Base-by-base conservation (phyloP, 2,329 filamentous ascomycete genomes). In the Aspergillus udagawae region DNA sequence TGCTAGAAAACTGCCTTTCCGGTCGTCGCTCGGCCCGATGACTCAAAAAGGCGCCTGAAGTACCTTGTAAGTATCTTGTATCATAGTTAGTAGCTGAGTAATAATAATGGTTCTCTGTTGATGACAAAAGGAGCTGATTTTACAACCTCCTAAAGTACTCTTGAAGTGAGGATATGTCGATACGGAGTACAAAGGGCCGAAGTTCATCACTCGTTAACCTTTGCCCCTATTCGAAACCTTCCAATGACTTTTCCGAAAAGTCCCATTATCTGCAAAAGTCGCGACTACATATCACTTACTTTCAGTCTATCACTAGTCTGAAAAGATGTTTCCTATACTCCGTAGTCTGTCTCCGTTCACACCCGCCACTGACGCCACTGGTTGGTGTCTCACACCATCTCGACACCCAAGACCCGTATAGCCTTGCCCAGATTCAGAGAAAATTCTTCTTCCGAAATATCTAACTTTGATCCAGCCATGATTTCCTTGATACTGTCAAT, bases 281-380 rank as follows among this genome's bases (percentile, higher is more conserved):
- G 5, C 14, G 14, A n/a, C 14, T 38, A 38, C 32, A 38, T 38
- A 38, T 17, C 6, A 17, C 32, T 38, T 38, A 38, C 14, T 29
- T 29, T 4, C 28, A 29, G 28, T 29, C 28, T 35, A 14, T 35
- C 32, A 17, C 47, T 28, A 28, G 51, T 51, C 32, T 47, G 25
- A 25, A 25, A 25, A 45, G 32, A 45, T 49, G 14, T 38, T 35
- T 29, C 45, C 53, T 52, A 28, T n/a, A n/a, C n/a, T n/a, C n/a
- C 38, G 23, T 25, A 55, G 50, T 45, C 29, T 42, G 35, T 56
- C 54, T 58, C 60, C 61, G 61, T 59, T 55, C 56, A 53, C 42
- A 57, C 57, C 63, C 64, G 65, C 65, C 65, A 64, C 65, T 63
- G 59, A 67, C 65, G 65, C 65, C 65, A 67, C 64, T 63, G 55